Percentiles rank a stretch among this genome's conserved stretches.
Evolutionary conservation across 768 basidiomycete genomes (phyloP).

Genomic region (Kwoniella europaea): DNA sequence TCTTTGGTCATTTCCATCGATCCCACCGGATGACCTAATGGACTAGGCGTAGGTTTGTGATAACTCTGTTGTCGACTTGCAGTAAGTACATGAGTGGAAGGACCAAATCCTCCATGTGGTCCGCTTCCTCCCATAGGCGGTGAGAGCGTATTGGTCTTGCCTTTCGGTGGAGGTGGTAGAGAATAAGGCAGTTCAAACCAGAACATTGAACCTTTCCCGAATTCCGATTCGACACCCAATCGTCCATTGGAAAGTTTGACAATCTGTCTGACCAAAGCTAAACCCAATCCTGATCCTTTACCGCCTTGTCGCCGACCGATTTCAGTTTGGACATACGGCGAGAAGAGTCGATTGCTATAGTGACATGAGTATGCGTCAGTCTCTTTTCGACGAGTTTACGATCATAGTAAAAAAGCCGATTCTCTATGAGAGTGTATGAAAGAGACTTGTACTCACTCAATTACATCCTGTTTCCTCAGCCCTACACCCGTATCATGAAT

Average conservation of each 20-base stretch:
- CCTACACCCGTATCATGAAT: slow-evolving; percentile 75
- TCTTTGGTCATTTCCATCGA: neutral
- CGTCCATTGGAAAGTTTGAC: slow-evolving; percentile 76
- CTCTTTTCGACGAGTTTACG: too few species aligned
- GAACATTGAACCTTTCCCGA: slow-evolving; percentile 75
- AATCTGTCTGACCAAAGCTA: slow-evolving; percentile 78
- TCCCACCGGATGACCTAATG: slow-evolving; percentile 12
- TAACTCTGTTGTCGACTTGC: slow-evolving; percentile 10
- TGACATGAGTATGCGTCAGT: neutral
- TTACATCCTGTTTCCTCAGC: slow-evolving; percentile 70
- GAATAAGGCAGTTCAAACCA: slow-evolving; percentile 64
- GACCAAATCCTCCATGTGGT: slow-evolving; percentile 5
- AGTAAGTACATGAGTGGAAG: neutral
- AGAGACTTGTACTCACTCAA: slow-evolving; percentile 58
- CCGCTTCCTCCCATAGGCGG: slow-evolving; percentile 8
- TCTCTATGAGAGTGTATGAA: neutral
- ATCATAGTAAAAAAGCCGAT: too few species aligned
- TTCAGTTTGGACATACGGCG: slow-evolving; percentile 60
- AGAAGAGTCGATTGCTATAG: slow-evolving; percentile 53
- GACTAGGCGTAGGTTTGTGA: slow-evolving; percentile 19
- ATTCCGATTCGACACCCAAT: slow-evolving; percentile 62
- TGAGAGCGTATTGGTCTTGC: slow-evolving; percentile 11
- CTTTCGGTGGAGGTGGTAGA: slow-evolving; percentile 41
- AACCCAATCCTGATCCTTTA: slow-evolving; percentile 71
- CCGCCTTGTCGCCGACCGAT: slow-evolving; percentile 62